These are phyloP conservation scores for Mytilinidion resinicola DNA, from an alignment of 495 filamentous ascomycete genomes.

Conservation along the genomic window DNA sequence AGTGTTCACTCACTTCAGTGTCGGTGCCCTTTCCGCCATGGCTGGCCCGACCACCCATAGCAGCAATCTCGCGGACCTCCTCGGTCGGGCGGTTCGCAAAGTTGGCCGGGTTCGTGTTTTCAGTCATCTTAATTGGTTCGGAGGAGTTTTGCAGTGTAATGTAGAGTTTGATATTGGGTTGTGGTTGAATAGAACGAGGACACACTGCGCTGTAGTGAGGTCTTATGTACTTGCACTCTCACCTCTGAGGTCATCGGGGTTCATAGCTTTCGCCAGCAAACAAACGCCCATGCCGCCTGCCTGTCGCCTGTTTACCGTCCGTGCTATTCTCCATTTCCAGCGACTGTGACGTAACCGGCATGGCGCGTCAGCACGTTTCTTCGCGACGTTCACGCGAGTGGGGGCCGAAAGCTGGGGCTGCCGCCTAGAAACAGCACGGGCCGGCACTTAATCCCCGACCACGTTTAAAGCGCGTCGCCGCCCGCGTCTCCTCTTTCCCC, in stretches of 20 bases:
- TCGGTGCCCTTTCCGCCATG: not conserved
- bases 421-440: not conserved
- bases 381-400: too few species aligned
- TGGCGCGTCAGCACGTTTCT: too few species aligned
- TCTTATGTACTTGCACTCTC: too few species aligned
- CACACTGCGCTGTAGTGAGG: too few species aligned
- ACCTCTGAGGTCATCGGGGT: slow-evolving; percentile 7
- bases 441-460: not conserved
- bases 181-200: not conserved
- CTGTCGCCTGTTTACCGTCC: too few species aligned
- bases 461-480: not conserved
- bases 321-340: too few species aligned
- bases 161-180: not conserved
- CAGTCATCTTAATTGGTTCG: slow-evolving; percentile 3
- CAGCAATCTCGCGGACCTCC: slow-evolving; percentile 33
- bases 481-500: not conserved
- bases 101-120: slow-evolving; percentile 33
- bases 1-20: slow-evolving; percentile 8
- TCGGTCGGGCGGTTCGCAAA: slow-evolving; percentile 37
- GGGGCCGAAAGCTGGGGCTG: not conserved
- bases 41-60: slow-evolving; percentile 25
- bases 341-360: too few species aligned
- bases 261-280: too few species aligned
- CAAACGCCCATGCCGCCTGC: too few species aligned
- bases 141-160: not conserved